Percentiles rank a stretch among this genome's conserved stretches.
Conservation (phyloP, 2,329 filamentous ascomycete species). For the Scortechinia acanthostroma region DNA sequence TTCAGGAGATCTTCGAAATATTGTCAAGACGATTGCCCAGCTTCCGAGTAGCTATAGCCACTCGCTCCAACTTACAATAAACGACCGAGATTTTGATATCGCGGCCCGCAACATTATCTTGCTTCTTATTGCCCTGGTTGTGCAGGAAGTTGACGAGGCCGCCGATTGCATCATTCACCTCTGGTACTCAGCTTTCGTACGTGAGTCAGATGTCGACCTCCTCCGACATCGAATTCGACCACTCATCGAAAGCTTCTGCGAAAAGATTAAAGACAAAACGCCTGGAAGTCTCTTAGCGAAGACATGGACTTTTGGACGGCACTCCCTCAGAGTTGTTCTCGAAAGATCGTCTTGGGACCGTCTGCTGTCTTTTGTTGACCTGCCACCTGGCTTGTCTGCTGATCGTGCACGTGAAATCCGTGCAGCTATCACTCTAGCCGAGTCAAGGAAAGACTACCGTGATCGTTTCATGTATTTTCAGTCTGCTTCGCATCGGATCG, state of each 20-base stretch:
- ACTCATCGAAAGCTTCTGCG: neutral
- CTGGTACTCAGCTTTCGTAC: neutral
- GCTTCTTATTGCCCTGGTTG: neutral
- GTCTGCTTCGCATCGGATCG: slow-evolving; percentile 14
- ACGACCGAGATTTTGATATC: neutral
- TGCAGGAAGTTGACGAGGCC: neutral
- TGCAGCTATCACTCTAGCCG: slow-evolving; percentile 14
- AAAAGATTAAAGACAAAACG: neutral
- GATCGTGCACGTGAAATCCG: slow-evolving; percentile 13
- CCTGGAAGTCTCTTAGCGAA: neutral
- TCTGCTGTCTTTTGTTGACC: slow-evolving; percentile 14
- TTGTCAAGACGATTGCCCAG: neutral
- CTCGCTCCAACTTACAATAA: neutral
- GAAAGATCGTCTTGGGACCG: slow-evolving; percentile 17
- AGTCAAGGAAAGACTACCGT: no score
- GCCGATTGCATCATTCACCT: neutral
- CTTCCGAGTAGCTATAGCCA: neutral
- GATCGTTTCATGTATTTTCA: slow-evolving; percentile 16
- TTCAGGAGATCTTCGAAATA: neutral
- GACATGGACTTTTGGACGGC: neutral
- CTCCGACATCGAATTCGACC: no score
- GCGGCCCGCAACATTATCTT: neutral
- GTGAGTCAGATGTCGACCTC: neutral
- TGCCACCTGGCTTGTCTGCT: slow-evolving; percentile 12
- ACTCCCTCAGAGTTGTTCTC: slow-evolving; percentile 18